A percentile compares a stretch with the other conserved stretches of the same genome.
These are phyloP conservation scores for Fabrea salina DNA, from an alignment of 169 alveolate species.

Conservation along the genomic window DNA sequence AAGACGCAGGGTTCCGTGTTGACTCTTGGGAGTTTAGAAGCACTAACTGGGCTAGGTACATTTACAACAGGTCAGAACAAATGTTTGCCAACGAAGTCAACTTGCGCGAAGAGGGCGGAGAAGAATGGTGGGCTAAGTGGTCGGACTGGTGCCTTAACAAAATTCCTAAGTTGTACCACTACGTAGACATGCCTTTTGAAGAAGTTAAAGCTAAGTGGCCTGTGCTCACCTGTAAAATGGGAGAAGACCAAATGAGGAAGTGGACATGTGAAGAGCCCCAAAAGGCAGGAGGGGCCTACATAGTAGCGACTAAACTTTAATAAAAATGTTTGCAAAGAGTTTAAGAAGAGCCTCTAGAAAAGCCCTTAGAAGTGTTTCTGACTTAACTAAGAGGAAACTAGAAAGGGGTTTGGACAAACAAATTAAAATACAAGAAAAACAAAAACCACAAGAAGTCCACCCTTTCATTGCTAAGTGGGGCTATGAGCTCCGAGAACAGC, in stretches of 20 bases:
- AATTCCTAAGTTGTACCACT: neutral
- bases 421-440: too few species aligned
- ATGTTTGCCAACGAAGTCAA: neutral
- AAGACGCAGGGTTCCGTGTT: neutral
- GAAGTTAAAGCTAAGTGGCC: neutral
- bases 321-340: too few species aligned
- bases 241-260: neutral
- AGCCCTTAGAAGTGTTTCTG: too few species aligned
- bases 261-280: neutral
- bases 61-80: neutral
- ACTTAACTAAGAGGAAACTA: too few species aligned
- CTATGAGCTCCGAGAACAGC: too few species aligned
- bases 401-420: too few species aligned
- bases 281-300: neutral
- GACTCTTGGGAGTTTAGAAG: neutral
- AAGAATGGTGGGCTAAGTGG: neutral
- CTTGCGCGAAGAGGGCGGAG: neutral
- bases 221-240: neutral
- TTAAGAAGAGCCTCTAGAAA: too few species aligned
- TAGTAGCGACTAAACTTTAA: neutral
- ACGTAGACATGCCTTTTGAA: neutral
- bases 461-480: too few species aligned
- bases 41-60: neutral
- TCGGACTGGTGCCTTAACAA: neutral
- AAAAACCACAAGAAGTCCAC: too few species aligned